Conservation (phyloP, 768 basidiomycete species). For the Hericium coralloides region DNA sequence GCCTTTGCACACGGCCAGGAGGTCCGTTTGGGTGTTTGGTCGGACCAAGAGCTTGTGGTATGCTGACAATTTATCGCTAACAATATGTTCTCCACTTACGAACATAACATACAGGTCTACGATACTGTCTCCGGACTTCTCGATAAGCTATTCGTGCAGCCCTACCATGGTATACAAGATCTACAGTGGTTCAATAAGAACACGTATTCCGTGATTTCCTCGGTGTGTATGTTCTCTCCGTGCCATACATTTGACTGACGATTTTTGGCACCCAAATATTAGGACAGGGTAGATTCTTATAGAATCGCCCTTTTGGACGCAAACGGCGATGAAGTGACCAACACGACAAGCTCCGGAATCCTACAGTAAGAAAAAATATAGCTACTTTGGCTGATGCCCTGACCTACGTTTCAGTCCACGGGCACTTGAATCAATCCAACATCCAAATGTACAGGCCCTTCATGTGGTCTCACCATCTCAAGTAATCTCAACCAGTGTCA, state of each 20-base stretch:
- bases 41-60: not conserved
- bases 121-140: too few species aligned
- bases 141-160: not conserved
- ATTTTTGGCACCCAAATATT: not conserved
- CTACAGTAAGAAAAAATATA: constrained; percentile 2
- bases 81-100: too few species aligned
- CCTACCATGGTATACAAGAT: not conserved
- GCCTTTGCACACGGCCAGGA: not conserved
- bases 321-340: constrained; percentile 11
- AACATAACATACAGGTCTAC: too few species aligned
- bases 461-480: constrained; percentile 5
- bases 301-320: constrained; percentile 12
- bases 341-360: not conserved
- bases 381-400: not conserved
- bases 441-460: too few species aligned
- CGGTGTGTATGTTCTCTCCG: constrained; percentile 10
- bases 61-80: not conserved
- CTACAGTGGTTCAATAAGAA: constrained; percentile 11
- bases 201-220: constrained; percentile 9
- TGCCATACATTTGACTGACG: not conserved
- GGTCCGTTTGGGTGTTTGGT: not conserved
- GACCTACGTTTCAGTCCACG: too few species aligned
- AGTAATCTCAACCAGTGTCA: constrained; percentile 16
- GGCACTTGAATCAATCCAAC: too few species aligned
- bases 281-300: constrained; percentile 17